Evolutionary conservation across 1,284 basidiomycete species (phyloP).

Genomic region (Stereum hirsutum): DNA sequence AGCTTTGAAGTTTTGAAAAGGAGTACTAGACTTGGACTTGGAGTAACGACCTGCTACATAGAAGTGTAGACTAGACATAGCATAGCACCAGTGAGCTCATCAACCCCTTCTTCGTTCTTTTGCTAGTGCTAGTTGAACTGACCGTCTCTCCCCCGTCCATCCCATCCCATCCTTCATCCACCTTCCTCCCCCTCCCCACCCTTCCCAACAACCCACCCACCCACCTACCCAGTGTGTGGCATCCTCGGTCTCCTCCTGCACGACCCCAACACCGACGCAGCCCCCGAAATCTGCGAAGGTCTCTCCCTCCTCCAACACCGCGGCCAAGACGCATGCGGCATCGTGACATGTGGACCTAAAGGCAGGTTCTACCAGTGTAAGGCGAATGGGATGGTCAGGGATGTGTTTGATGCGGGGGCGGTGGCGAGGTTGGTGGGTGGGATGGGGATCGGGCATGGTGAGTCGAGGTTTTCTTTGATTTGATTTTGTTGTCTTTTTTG

Average conservation of each 20-base stretch:
- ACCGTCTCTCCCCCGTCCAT: too few relatives aligned
- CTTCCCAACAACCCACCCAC: too few relatives aligned
- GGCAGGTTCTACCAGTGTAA: constrained; percentile 98
- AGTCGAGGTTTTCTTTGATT: constrained; percentile 14
- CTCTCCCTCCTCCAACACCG: constrained; percentile 88
- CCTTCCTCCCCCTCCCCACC: too few relatives aligned
- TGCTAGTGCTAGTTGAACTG: too few relatives aligned
- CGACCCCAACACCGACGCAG: constrained; percentile 69
- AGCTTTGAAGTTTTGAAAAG: too few relatives aligned
- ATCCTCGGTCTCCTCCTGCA: constrained; percentile 81
- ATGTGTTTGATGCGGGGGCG: constrained; percentile 85
- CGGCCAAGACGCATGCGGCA: constrained; percentile 97
- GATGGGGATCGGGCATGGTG: constrained; percentile 98
- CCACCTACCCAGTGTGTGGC: constrained; percentile 65
- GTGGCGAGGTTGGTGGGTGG: constrained; percentile 78
- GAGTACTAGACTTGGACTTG: too few relatives aligned
- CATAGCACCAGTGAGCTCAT: too few relatives aligned
- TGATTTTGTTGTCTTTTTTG: neutral
- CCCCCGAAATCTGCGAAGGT: constrained; percentile 84
- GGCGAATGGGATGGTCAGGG: constrained; percentile 99
- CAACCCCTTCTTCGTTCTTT: too few relatives aligned
- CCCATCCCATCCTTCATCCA: too few relatives aligned
- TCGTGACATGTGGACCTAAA: constrained; percentile 93
- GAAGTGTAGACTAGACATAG: too few relatives aligned
- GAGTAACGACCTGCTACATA: too few relatives aligned